Base-by-base conservation (phyloP, 2,329 filamentous ascomycete species). In the Alternaria incomplexa region DNA sequence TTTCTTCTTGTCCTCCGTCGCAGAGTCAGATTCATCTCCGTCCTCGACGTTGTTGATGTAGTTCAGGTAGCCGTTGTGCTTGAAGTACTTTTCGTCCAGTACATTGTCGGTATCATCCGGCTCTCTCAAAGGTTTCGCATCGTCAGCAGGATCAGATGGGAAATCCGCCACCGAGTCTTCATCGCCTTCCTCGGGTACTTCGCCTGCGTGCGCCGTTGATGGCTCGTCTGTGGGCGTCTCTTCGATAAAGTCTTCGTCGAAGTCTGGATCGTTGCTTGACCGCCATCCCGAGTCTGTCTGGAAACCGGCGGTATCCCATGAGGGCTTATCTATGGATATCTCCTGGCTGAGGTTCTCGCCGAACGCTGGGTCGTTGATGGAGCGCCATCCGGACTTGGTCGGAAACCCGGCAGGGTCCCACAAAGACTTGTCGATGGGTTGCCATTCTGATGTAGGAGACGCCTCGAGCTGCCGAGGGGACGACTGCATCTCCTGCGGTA, bases 1-100 rank as follows among this genome's bases (percentile, higher is more conserved):
- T 20, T 22, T 12, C 5, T 13, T 40, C 12, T 44, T 32, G 25
- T 8, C 15, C 25, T 13, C 8, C 6, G 15, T 43, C 12, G 20
- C 13, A n/a, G 10, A 6, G 25, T 22, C 22, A 15, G 11, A 15
- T n/a, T 20, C 36, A 45, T 40, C 20, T 8, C 9, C 8, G 3
- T 15, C 22, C 22, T 28, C 12, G 15, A 22, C 20, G 23, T 36
- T 32, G 36, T 36, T 54, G 26, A 56, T 20, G 44, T 54, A 28
- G 6, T 54, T 17, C 11, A 61, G 15, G 43, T 64, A 64, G n/a
- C 32, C 40, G 20, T 54, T 56, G 20, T 57, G 47, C 6, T 36
- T 58, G 30, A 61, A 61, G n/a, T 64, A 64, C 32, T 55, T 61
- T 6, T 28, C 52, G 11, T 63, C 46, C 6, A 56, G n/a, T 32